Conservation (phyloP, 1,284 basidiomycete species). For the Exobasidium cylindrosporum region DNA sequence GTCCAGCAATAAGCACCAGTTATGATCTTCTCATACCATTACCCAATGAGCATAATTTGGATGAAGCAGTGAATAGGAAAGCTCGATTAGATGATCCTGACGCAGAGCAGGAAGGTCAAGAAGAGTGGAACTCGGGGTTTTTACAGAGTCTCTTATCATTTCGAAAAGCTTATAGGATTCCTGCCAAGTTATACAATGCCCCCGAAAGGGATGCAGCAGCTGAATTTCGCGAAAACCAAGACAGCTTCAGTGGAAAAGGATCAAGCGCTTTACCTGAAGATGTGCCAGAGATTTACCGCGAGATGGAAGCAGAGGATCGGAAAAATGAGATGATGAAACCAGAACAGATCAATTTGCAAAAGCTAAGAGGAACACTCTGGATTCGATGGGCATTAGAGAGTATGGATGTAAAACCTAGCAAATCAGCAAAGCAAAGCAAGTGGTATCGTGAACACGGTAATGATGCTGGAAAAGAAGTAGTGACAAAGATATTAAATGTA, state of each 20-base stretch:
- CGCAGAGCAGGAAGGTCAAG: slow-evolving; percentile 14
- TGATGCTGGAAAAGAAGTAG: slow-evolving; percentile 50
- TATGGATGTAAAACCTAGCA: slow-evolving; percentile 40
- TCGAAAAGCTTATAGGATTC: slow-evolving; percentile 35
- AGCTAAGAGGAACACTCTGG: slow-evolving; percentile 28
- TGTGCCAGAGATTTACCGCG: slow-evolving; percentile 47
- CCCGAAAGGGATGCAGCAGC: slow-evolving; percentile 34
- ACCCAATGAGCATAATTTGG: not conserved
- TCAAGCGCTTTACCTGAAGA: not conserved
- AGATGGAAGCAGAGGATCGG: slow-evolving; percentile 47
- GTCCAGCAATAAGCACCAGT: slow-evolving; percentile 17
- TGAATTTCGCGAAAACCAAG: not conserved
- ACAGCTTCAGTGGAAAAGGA: not conserved
- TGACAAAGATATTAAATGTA: slow-evolving; percentile 42
- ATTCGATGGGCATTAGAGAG: slow-evolving; percentile 37
- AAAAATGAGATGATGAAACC: slow-evolving; percentile 8
- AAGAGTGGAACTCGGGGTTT: slow-evolving; percentile 23
- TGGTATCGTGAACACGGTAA: slow-evolving; percentile 52
- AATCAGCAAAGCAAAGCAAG: slow-evolving; percentile 31
- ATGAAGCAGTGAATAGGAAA: slow-evolving; percentile 20
- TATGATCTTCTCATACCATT: not conserved
- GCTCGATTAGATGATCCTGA: slow-evolving; percentile 11
- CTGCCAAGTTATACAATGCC: slow-evolving; percentile 40
- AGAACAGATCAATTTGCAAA: slow-evolving; percentile 23
- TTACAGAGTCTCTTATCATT: slow-evolving; percentile 30